These are phyloP conservation scores for Suillus occidentalis DNA, from an alignment of 768 basidiomycete species.

Conservation along the genomic window DNA sequence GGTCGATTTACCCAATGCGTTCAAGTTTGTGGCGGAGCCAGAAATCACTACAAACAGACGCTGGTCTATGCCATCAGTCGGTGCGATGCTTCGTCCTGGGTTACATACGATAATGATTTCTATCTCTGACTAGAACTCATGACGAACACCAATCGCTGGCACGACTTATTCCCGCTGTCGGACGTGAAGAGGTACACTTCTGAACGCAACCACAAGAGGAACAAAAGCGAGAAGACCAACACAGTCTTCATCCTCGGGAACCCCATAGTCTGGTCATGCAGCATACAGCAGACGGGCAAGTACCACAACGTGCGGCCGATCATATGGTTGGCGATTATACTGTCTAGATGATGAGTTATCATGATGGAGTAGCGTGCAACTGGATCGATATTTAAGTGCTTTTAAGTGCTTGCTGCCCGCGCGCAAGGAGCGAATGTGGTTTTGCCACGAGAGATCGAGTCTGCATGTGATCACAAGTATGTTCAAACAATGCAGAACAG, in stretches of 20 bases:
- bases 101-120: too few species aligned
- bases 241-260: slow-evolving; percentile 64
- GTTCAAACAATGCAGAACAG: slow-evolving; percentile 36
- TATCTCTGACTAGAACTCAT: too few species aligned
- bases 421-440: background rate
- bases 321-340: slow-evolving; percentile 69
- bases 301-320: too few species aligned
- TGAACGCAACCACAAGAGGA: slow-evolving; percentile 61
- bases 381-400: too few species aligned
- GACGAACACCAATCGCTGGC: too few species aligned
- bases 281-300: slow-evolving; percentile 71
- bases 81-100: too few species aligned
- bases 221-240: slow-evolving; percentile 61
- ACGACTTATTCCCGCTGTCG: too few species aligned
- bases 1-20: too few species aligned
- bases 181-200: slow-evolving; percentile 37
- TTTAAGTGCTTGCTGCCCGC: slow-evolving; percentile 11
- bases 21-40: too few species aligned
- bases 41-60: too few species aligned
- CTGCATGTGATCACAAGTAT: slow-evolving; percentile 32
- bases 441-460: slow-evolving; percentile 18
- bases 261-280: slow-evolving; percentile 85
- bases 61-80: too few species aligned
- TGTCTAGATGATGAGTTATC: slow-evolving; percentile 45
- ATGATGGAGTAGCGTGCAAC: too few species aligned